Evolutionary conservation across 805 yeast genomes (phyloP).

Genomic region (Saccharomycopsis amapae): DNA sequence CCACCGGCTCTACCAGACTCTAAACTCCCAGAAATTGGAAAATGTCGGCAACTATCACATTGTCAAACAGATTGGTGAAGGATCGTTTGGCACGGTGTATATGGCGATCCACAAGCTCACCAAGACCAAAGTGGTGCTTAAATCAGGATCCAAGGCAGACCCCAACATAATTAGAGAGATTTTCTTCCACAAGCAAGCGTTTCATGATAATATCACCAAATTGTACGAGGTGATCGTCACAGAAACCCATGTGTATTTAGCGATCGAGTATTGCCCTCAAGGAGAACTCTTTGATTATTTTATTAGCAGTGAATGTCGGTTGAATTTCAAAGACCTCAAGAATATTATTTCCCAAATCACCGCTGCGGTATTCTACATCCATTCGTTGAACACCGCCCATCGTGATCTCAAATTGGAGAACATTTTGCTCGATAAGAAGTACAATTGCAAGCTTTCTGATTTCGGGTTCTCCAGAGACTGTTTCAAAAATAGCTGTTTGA

Average conservation of each 20-base stretch:
- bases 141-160: conserved; percentile 69
- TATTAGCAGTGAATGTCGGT: conserved; percentile 38
- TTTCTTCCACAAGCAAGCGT: conserved; percentile 77
- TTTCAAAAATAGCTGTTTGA: conserved; percentile 47
- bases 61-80: conserved; percentile 74
- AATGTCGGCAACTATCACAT: conserved; percentile 81
- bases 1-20: conserved; percentile 18
- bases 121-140: conserved; percentile 72
- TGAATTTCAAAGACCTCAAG: conserved; percentile 45
- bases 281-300: conserved; percentile 67
- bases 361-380: conserved; percentile 60
- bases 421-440: conserved; percentile 49
- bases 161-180: conserved; percentile 87
- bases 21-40: conserved; percentile 17
- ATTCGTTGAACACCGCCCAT: conserved; percentile 70
- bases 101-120: conserved; percentile 74
- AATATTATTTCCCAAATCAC: conserved; percentile 56
- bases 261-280: conserved; percentile 82
- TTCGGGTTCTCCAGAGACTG: conserved; percentile 90
- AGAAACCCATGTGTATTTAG: conserved; percentile 78
- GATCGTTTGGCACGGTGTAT: conserved; percentile 88
- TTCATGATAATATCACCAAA: conserved; percentile 76
- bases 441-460: conserved; percentile 73
- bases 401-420: conserved; percentile 83
- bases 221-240: conserved; percentile 82